phyloP scores from a whole-genome alignment of 2,329 filamentous ascomycete species.

The Cercospora zeae-maydis region DNA sequence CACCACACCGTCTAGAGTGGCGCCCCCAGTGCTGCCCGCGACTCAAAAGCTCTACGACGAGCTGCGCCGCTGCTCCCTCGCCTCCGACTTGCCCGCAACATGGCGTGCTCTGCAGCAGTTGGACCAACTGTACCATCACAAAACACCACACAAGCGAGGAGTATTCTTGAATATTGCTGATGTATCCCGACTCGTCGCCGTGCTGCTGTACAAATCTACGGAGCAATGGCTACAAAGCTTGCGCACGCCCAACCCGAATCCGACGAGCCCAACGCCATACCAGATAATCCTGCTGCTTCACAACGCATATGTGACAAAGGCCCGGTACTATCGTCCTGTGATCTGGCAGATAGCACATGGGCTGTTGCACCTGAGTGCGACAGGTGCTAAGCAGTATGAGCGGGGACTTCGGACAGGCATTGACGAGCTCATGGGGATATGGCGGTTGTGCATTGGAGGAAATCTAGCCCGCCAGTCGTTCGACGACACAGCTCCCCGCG shows the following conservation, averaged over 20 bases:
- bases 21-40: not conserved
- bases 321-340: slow-evolving; percentile 8
- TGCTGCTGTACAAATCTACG: not conserved
- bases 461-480: slow-evolving; percentile 7
- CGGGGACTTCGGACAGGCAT: slow-evolving; percentile 2
- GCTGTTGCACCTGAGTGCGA: slow-evolving; percentile 5
- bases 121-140: not conserved
- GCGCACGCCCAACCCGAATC: not conserved
- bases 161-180: not conserved
- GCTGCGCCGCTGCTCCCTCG: not conserved
- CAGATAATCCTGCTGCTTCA: slow-evolving; percentile 9
- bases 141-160: not conserved
- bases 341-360: slow-evolving; percentile 13
- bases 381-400: not conserved
- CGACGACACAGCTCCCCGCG: not conserved
- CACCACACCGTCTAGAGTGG: not conserved
- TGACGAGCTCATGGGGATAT: slow-evolving; percentile 18
- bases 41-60: not conserved
- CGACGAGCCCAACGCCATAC: slow-evolving; percentile 8
- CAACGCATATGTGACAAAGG: slow-evolving; percentile 1
- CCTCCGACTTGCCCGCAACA: not conserved
- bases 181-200: not conserved
- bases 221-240: slow-evolving; percentile 1
- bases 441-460: slow-evolving; percentile 18
- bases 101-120: slow-evolving; percentile 17